Evolutionary conservation across 2,329 filamentous ascomycete species (phyloP), one percentile per base, ranked within the genome.

Genomic region (Fusarium graminum): DNA sequence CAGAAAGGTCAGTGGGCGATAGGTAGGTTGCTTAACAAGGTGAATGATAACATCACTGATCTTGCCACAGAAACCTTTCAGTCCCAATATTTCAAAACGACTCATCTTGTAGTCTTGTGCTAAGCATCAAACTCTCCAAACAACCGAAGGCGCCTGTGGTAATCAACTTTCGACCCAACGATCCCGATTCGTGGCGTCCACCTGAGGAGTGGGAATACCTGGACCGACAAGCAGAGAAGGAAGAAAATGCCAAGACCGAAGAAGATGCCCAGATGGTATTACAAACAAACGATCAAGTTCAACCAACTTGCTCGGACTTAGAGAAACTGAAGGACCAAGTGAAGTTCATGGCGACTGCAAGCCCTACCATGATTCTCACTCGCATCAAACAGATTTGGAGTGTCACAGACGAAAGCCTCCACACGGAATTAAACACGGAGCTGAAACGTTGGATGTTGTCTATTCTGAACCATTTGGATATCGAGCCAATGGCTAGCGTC

Each of bases 401-500:
- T 19, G 55, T 59, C 3, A 59, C 53, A 1, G 65, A 67, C 13
- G 45, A 62, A 16, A 65, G 54, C 4, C 49, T 62, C 3, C 54
- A 63, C 3, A 29, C 41, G 2, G 63, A 68, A 49, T 69, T 85
- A 6, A 84, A 85, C 57, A 77, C 86, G 45, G 83, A 86, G 63
- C 85, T 86, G 71, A 86, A 87, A 68, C 63, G 64, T 25, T 89
- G 87, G 87, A 84, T 92, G 78, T 78, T 89, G 32, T 87, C 84
- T 28, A 82, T 82, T 2, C 76, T 91, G 51, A 81, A 82, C 62
- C 79, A 78, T 64, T 79, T 81, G 70, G 81, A 80, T 36, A 79
- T 80, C 30, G 66, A 73, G 1, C 54, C 59, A 4, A 53, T 45
- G 16, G 14, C 10, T 57, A 73, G 13, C 44, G 70, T 11, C 63